Conservation (phyloP, 2,329 filamentous ascomycete genomes). For the Ophiostoma piceae region DNA sequence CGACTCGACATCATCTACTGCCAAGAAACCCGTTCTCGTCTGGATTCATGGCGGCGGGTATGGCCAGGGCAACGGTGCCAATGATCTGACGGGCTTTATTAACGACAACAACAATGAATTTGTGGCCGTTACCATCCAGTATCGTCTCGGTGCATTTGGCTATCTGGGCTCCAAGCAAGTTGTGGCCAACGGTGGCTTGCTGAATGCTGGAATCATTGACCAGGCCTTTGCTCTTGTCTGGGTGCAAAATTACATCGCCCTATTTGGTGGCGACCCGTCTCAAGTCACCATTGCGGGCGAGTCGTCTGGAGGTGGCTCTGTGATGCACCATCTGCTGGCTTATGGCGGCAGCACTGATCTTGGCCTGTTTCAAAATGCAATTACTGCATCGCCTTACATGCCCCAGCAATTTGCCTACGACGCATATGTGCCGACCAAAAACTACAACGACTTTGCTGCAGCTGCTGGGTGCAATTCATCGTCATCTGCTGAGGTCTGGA, state of each 20-base stretch:
- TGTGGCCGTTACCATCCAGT: constrained; percentile 32
- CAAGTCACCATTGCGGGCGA: constrained; percentile 52
- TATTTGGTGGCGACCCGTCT: constrained; percentile 49
- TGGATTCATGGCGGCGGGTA: constrained; percentile 42
- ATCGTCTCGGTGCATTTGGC: constrained; percentile 29
- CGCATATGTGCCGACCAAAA: constrained; percentile 40
- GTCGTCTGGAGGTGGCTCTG: constrained; percentile 49
- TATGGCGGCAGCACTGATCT: constrained; percentile 37
- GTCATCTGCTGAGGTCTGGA: constrained; percentile 28
- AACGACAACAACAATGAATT: constrained; percentile 30
- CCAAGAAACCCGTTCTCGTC: constrained; percentile 49
- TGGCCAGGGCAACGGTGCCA: constrained; percentile 27
- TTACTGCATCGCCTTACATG: constrained; percentile 38
- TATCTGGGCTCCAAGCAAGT: constrained; percentile 25
- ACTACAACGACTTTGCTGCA: constrained; percentile 43
- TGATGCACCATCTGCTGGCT: constrained; percentile 37
- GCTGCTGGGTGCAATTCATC: constrained; percentile 37
- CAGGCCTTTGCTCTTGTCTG: constrained; percentile 49
- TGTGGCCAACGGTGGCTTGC: constrained; percentile 24
- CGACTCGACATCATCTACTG: constrained; percentile 30
- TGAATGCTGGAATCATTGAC: constrained; percentile 52
- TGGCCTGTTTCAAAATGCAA: constrained; percentile 27
- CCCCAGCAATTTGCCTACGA: constrained; percentile 46
- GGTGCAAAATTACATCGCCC: constrained; percentile 47
- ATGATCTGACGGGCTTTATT: constrained; percentile 28